A percentile compares a stretch with the other conserved stretches of the same genome.
phyloP scores from a whole-genome alignment of 2,329 filamentous ascomycete species.

The Aureobasidium melanogenum region DNA sequence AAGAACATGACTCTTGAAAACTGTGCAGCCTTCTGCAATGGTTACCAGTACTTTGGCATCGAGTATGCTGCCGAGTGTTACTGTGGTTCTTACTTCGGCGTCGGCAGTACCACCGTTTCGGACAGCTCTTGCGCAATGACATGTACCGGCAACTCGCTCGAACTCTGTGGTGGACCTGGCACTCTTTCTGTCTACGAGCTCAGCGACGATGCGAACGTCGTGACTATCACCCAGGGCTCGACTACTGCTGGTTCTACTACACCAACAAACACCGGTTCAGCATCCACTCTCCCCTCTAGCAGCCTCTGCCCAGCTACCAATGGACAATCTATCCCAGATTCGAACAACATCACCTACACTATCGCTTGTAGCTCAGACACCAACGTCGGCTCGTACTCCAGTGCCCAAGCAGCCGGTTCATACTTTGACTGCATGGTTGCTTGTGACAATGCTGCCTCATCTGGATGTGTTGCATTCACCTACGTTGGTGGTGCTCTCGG shows the following conservation, averaged over 20 bases:
- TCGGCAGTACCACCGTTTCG: constrained; percentile 14
- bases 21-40: constrained; percentile 28
- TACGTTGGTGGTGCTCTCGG: constrained; percentile 13
- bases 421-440: constrained; percentile 14
- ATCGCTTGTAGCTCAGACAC: constrained; percentile 8
- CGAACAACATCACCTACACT: constrained; percentile 10
- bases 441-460: constrained; percentile 8
- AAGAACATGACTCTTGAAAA: constrained; percentile 31
- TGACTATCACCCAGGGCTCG: constrained; percentile 12
- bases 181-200: constrained; percentile 22
- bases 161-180: constrained; percentile 24
- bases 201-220: constrained; percentile 5
- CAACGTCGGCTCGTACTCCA: constrained; percentile 4
- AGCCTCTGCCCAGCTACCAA: constrained; percentile 15
- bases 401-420: not conserved
- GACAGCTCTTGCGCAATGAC: constrained; percentile 21
- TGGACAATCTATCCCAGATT: constrained; percentile 8
- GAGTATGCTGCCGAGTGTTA: constrained; percentile 32
- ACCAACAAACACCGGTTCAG: not conserved
- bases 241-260: constrained; percentile 11
- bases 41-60: constrained; percentile 31
- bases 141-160: constrained; percentile 20
- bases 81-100: constrained; percentile 20
- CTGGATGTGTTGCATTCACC: constrained; percentile 9
- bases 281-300: constrained; percentile 14